Conservation (phyloP, 148 eudicot genomes). For the Silene latifolia region DNA sequence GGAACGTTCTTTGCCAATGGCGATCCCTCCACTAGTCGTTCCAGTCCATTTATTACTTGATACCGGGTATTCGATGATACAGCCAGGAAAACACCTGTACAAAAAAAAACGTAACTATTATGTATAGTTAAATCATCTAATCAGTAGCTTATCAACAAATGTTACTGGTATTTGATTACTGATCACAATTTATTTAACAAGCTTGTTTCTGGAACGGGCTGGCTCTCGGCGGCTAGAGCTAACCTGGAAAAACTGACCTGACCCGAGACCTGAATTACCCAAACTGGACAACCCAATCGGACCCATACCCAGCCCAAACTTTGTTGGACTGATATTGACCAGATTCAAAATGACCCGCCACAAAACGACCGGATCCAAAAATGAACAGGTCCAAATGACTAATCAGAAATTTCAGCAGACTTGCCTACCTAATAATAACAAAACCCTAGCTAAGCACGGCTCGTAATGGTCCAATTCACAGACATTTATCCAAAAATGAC, state of each 20-base stretch:
- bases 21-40: conserved; percentile 60
- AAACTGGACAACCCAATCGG: no score
- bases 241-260: no score
- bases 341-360: no score
- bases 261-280: no score
- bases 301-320: no score
- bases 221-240: no score
- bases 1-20: conserved; percentile 52
- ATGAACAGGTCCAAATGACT: neutral
- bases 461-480: neutral
- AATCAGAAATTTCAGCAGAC: neutral
- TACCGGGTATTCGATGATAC: conserved; percentile 86
- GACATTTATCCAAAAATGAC: neutral
- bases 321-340: no score
- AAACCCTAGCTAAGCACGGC: neutral
- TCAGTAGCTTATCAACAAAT: neutral
- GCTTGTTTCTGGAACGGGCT: neutral
- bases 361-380: no score
- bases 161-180: neutral
- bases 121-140: neutral
- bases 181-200: neutral
- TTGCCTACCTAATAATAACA: neutral
- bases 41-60: conserved; percentile 75
- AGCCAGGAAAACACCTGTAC: conserved; percentile 74
- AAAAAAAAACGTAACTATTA: neutral